Conservation (phyloP, 345 rosid genomes). For the Bruguiera gymnorhiza region DNA sequence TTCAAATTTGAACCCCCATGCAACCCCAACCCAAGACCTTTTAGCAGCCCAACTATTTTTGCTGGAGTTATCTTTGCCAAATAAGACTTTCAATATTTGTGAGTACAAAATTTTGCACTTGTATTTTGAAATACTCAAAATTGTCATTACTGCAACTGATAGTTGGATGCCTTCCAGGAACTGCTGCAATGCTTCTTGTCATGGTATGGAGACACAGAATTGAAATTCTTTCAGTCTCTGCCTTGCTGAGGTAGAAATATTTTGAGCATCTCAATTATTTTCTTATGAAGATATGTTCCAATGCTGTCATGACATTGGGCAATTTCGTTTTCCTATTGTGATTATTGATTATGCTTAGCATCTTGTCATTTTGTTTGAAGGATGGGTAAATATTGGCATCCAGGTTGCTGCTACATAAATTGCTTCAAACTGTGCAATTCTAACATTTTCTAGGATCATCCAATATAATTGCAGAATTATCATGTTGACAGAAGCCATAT, state of each 20-base stretch:
- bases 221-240: slow-evolving; percentile 57
- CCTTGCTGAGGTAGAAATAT: slow-evolving; percentile 57
- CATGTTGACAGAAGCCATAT: slow-evolving; percentile 74
- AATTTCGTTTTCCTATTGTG: not conserved
- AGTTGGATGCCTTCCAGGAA: slow-evolving; percentile 41
- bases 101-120: not conserved
- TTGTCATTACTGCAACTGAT: slow-evolving; percentile 12
- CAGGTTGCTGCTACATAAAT: not conserved
- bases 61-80: not conserved
- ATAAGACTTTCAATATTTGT: not conserved
- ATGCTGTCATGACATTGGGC: not conserved
- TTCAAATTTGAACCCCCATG: too few species aligned
- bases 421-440: too few species aligned
- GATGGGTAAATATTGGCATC: not conserved
- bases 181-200: slow-evolving; percentile 86
- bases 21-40: too few species aligned
- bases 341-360: not conserved
- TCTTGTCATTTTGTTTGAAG: not conserved
- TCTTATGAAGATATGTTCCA: not conserved
- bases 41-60: too few species aligned
- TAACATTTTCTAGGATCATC: too few species aligned
- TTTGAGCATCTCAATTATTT: not conserved
- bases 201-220: slow-evolving; percentile 71
- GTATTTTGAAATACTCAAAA: slow-evolving; percentile 1
- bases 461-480: slow-evolving; percentile 57